Conservation (phyloP, 805 yeast genomes). For the Wickerhamiella slavikovae region DNA sequence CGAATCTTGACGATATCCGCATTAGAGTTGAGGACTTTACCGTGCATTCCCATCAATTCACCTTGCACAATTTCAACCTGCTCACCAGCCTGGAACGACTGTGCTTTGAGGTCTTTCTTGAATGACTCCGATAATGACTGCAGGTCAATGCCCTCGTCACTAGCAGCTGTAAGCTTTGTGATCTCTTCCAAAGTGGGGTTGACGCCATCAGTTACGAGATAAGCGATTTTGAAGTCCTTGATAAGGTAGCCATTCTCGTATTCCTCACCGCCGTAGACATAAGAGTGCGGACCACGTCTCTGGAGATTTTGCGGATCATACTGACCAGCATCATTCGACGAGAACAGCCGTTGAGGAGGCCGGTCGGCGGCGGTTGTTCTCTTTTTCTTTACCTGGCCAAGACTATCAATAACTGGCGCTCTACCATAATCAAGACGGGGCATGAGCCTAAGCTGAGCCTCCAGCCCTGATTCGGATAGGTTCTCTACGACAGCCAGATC, state of each 20-base stretch:
- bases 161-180: constrained; percentile 39
- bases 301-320: constrained; percentile 52
- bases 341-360: constrained; percentile 73
- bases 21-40: constrained; percentile 50
- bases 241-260: constrained; percentile 72
- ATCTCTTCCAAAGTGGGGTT: constrained; percentile 72
- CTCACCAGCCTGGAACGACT: constrained; percentile 79
- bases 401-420: constrained; percentile 13
- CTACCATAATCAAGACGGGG: constrained; percentile 88
- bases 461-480: constrained; percentile 83
- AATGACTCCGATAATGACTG: constrained; percentile 73
- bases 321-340: constrained; percentile 72
- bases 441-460: constrained; percentile 78
- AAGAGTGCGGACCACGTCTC: constrained; percentile 36
- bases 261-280: constrained; percentile 67
- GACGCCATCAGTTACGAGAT: constrained; percentile 55
- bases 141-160: constrained; percentile 75
- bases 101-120: constrained; percentile 36
- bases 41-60: constrained; percentile 79
- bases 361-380: constrained; percentile 39
- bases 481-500: constrained; percentile 88
- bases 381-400: constrained; percentile 35
- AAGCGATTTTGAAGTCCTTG: constrained; percentile 72
- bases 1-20: constrained; percentile 38
- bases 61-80: constrained; percentile 81